These are phyloP conservation scores for Leishmania arabica DNA, from an alignment of 208 protist genomes.

Conservation along the genomic window DNA sequence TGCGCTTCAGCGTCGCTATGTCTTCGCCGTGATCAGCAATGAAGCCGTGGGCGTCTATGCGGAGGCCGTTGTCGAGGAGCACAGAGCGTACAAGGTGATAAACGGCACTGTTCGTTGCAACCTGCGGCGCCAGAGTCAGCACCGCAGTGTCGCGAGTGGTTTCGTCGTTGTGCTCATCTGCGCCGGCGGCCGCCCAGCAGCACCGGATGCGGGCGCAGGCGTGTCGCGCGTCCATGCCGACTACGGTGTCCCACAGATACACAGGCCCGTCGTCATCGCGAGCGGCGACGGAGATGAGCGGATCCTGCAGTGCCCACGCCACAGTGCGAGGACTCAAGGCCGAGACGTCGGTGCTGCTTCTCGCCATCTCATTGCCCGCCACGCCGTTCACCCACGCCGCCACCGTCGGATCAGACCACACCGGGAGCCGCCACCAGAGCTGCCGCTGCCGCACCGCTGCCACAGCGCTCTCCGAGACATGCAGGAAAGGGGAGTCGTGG, in stretches of 20 bases:
- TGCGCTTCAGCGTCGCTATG: background rate
- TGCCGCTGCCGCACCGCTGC: slow-evolving; percentile 69
- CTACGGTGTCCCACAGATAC: slow-evolving; percentile 24
- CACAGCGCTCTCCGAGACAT: slow-evolving; percentile 68
- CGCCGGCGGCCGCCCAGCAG: background rate
- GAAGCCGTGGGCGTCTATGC: slow-evolving; percentile 28
- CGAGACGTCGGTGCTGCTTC: background rate
- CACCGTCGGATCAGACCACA: slow-evolving; percentile 30
- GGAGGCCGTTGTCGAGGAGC: slow-evolving; percentile 21
- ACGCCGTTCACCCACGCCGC: background rate
- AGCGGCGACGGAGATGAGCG: slow-evolving; percentile 3
- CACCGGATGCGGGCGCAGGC: background rate
- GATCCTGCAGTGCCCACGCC: slow-evolving; percentile 21
- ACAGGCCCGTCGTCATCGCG: background rate
- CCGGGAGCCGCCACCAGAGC: slow-evolving; percentile 62
- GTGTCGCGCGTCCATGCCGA: slow-evolving; percentile 15
- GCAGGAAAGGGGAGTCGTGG: slow-evolving; percentile 25
- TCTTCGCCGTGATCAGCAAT: slow-evolving; percentile 20
- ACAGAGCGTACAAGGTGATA: slow-evolving; percentile 19
- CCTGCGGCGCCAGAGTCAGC: slow-evolving; percentile 27
- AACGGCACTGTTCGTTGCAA: slow-evolving; percentile 19
- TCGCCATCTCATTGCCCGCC: background rate
- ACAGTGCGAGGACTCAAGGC: slow-evolving; percentile 8
- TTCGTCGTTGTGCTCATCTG: background rate
- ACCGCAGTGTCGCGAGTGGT: slow-evolving; percentile 21